Base-by-base conservation (phyloP, 805 yeast genomes). In the Debaryomyces hansenii region DNA sequence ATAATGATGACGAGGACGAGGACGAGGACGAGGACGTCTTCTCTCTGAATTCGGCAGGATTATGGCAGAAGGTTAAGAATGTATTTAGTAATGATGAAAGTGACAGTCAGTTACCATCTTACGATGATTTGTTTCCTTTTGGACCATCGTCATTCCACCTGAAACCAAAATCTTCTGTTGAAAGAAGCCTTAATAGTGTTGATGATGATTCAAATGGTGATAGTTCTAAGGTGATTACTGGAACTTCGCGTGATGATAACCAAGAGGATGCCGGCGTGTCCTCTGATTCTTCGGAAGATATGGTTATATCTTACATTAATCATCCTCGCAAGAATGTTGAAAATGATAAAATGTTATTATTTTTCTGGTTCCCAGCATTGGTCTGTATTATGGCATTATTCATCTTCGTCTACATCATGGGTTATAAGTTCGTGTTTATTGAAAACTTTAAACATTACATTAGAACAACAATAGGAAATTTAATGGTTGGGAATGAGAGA, bases 281-380 rank as follows among this genome's bases (percentile, higher is more conserved):
- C 1, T 66, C 74, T 1, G 78, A 73, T 51, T 67, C 74, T 18
- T 68, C 74, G 0, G 78, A 73, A 46, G 78, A 73, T 47, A 59
- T 72, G 67, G 70, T 69, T 8, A 59, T 72, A 5, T 61, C 74
- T n/a, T 69, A 66, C 47, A 65, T 72, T 38, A 68, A 72, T 54
- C 73, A 65, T 46, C 74, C 77, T 5, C 57, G 79, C 20, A 78
- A 77, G 54, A 68, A 80, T 0, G 69, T 79, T 32, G 75, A 73
- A 55, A 86, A 89, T 57, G 97, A 91, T 66, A 85, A 81, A 59
- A 85, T 90, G 88, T 73, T 91, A 52, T 69, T 89, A 50, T 88
- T 91, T 63, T 90, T 91, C 77, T 91, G 97, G 97, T 67, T 90
- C 47, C 97, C 97, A 11, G 77, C 87, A 33, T 66, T 80, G 62